Evolutionary conservation across 2,329 filamentous ascomycete genomes (phyloP).

Genomic region (Fusarium nurragi): DNA sequence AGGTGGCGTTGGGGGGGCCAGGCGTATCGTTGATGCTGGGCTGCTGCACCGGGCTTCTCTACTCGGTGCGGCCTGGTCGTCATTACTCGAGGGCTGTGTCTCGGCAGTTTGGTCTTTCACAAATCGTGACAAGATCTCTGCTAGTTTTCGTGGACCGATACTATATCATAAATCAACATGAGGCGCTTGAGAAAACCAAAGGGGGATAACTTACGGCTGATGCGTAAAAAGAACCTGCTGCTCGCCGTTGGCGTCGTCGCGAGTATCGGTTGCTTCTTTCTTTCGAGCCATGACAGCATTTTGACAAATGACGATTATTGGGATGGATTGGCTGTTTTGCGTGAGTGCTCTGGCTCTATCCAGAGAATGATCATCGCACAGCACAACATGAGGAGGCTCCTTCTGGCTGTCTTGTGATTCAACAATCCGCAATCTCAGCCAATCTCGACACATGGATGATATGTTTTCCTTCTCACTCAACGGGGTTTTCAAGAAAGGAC

Average conservation of each 20-base stretch:
- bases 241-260: too few relatives aligned
- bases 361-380: not conserved
- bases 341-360: not conserved
- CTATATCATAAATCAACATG: not conserved
- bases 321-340: not conserved
- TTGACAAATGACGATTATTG: not conserved
- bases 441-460: not conserved
- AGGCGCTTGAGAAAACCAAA: fast-evolving
- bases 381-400: not conserved
- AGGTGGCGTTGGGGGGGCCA: not conserved
- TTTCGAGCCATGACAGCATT: not conserved
- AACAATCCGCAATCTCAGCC: not conserved
- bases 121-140: not conserved
- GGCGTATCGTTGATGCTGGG: not conserved
- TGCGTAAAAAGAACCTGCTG: not conserved
- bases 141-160: not conserved
- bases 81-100: not conserved
- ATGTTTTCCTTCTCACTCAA: not conserved
- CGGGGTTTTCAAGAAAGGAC: not conserved
- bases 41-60: not conserved
- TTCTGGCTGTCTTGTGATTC: not conserved
- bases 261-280: not conserved
- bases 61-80: not conserved
- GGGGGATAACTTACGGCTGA: not conserved
- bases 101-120: not conserved